A percentile compares a stretch with the other conserved stretches of the same genome.
These are phyloP conservation scores for Pyrus communis DNA, from an alignment of 306 rosid genomes.

Conservation along the genomic window DNA sequence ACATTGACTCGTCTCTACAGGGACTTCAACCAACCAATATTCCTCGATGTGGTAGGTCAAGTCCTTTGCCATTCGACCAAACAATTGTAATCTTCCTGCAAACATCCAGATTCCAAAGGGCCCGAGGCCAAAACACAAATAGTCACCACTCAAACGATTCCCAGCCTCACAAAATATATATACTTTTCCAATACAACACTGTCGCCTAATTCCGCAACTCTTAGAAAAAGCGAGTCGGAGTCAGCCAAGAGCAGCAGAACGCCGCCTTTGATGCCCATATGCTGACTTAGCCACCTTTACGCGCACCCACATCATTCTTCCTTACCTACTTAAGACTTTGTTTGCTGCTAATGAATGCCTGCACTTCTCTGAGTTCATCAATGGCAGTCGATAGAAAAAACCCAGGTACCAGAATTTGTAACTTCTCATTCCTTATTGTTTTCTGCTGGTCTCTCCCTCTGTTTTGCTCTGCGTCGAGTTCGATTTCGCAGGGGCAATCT, in stretches of 20 bases:
- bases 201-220: not conserved
- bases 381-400: conserved; percentile 14
- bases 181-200: not conserved
- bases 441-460: conserved; percentile 9
- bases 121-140: not conserved
- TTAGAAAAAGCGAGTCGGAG: not conserved
- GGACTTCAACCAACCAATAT: not conserved
- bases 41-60: not conserved
- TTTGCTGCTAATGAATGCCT: not conserved
- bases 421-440: conserved; percentile 8
- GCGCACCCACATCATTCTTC: not conserved
- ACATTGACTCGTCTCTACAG: not conserved
- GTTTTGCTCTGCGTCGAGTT: conserved; percentile 28
- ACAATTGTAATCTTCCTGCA: not conserved
- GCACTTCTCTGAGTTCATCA: not conserved
- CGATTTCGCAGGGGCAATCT: conserved; percentile 19
- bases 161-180: not conserved
- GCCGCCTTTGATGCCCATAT: conserved; percentile 14
- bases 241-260: not conserved
- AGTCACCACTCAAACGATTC: not conserved
- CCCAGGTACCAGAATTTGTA: not conserved
- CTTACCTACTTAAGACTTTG: not conserved
- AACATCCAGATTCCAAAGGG: not conserved
- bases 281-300: not conserved
- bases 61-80: not conserved